Base-by-base conservation (phyloP, 1,139 yeast species). In the Blastobotrys apis region DNA sequence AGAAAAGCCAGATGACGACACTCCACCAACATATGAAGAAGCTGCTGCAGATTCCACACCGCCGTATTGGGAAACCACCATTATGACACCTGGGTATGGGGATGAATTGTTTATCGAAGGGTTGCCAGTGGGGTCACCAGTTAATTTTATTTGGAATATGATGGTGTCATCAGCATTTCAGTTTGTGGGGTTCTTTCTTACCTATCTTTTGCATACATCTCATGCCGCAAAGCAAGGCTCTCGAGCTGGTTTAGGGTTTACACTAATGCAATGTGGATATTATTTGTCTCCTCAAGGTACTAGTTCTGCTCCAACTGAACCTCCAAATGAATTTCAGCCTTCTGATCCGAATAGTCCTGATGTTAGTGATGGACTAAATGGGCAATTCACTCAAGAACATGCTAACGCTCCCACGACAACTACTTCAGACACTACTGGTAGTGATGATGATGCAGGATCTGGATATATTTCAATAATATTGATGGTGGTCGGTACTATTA, bases 181-280 rank as follows among this genome's bases (percentile, higher is more conserved):
- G 64, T 86, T 86, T 62, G 83, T 92, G 31, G 99, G 98, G 5
- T 94, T 94, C 64, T 73, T 92, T 42, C 72, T 92, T 45, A 90
- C 98, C 20, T 92, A 90, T 63, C 69, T 92, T 40, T 70, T 94
- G 45, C 98, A 92, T 66, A 90, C 98, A 1, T 86, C 97, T 1
- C 98, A 92, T 61, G 97, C 97, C 5, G 96, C 97, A 4, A 87
- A 87, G 60, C 92, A 90, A 57, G 99, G 99, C 5, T 83, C 97
- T 1, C 73, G 96, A 49, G 85, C 92, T 12, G 99, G 99, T 0
- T 69, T 92, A 45, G 98, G 98, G 2, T 64, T 86, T 45, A 88
- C 96, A 0, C 76, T 94, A 54, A 71, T 90, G 39, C 78, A 84
- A 51, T 80, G 81, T 55, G 95, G 95, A 1, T 81, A 78, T 62